Base-by-base conservation (phyloP, 2,329 filamentous ascomycete genomes). In the Sclerotinia subarctica region DNA sequence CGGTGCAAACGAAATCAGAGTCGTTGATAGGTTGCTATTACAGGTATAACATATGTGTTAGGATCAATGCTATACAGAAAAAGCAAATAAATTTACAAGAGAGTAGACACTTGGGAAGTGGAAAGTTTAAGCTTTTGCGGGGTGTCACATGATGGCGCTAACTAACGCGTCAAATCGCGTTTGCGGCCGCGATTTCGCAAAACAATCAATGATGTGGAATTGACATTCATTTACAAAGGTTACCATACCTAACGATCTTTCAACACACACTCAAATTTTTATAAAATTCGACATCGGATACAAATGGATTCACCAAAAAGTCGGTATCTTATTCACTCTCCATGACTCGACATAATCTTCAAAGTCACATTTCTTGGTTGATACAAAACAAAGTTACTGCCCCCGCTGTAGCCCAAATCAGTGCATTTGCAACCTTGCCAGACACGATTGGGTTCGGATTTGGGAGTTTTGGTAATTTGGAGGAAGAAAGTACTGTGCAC, bases 321-420 rank as follows among this genome's bases (percentile, higher is more conserved):
- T 69, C 54, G 64, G 66, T 67, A 68, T 67, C 57, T 60, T 68
- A 71, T 35, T 65, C 68, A 67, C 66, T 70, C 74, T 74, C 72
- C 72, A 78, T 78, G 76, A 78, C 76, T 77, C 73, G 74, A 69
- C 72, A 78, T 72, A 78, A 78, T 72, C 74, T 78, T 53, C 70
- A 73, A 69, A 66, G 53, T 72, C 76, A 78, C 64, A 74, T 77
- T 69, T 73, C 75, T 68, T 78, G 76, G 76, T 74, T 78, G 66
- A 72, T 77, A 63, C 72, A 73, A 53, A 70, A 70, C 64, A 68
- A 73, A 73, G 71, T 74, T 65, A 71, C 72, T 73, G 70, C 71
- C 47, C 70, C 73, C 38, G 70, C 64, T 67, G 67, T 64, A 64
- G 69, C 69, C 64, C 67, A 69, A 57, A 66, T 63, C 26, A 59